Base-by-base conservation (phyloP, 2,329 filamentous ascomycete species). In the Albifimbria verrucaria region DNA sequence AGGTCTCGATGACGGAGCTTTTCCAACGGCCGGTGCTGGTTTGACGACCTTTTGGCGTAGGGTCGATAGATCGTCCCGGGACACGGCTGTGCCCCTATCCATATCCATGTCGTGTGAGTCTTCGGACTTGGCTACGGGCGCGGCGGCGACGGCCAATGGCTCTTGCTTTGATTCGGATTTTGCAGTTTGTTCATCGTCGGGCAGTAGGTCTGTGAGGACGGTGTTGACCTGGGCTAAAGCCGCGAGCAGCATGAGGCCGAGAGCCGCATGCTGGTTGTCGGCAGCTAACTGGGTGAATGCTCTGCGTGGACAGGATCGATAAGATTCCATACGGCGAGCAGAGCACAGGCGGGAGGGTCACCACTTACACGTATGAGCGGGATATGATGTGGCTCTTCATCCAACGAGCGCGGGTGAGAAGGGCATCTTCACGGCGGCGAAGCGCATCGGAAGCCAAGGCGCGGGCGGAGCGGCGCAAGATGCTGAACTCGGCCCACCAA, bases 401-500 rank as follows among this genome's bases (percentile, higher is more conserved):
- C 65, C 66, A 72, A 50, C 53, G 53, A 15, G 65, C 66, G 23
- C 62, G 62, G 12, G 25, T 32, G 41, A 63, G 56, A 23, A 55
- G 10, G 18, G 21, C 18, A 15, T 17, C 9, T 18, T 36, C 20
- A 22, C 42, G 10, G 28, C 52, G 28, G 26, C 24, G 54, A 21
- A 55, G 47, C 20, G 45, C 51, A 15, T 58, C 65, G 22, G 68
- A 68, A 17, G 60, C 54, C 1, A 96, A 72, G 51, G 79, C 78
- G 9, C 73, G 72, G 9, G 88, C 68, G 52, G 85, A 79, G 46
- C 89, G 87, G 32, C 90, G 85, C 58, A 97, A 79, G 58, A 87
- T 79, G 50, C 80, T 80, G 56, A 97, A 83, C 62, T 85, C 82
- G 17, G 73, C 67, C 84, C 89, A 97, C 93, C 93, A 99, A 65